Base-by-base conservation (phyloP, 148 eudicot species). In the Gaultheria prostrata region DNA sequence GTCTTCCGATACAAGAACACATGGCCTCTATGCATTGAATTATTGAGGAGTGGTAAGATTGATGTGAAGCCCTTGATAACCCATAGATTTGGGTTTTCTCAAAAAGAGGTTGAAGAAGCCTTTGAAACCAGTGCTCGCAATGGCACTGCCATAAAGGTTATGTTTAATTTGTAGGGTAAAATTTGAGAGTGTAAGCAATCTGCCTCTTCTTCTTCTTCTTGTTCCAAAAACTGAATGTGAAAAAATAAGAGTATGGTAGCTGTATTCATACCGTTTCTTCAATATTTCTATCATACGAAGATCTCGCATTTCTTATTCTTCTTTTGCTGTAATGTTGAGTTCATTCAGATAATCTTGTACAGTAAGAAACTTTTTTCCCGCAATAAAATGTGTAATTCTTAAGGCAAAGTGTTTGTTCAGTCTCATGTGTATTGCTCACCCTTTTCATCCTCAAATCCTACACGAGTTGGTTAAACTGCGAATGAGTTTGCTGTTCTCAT, bases 11-110 rank as follows among this genome's bases (percentile, higher is more conserved):
- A 93, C 97, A 95, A 93, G 89, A 95, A 95, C 85, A 95, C 98
- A 8, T 93, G 98, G 98, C 97, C 98, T 1, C 85, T 94, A 48
- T 95, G 98, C 88, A 86, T 95, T 14, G 97, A 93, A 83, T 92
- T 95, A 77, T 71, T 95, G 67, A 89, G 83, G 75, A 93, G 95
- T 56, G 97, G 98, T 46, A 95, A 95, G 88, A 90, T 95, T 57
- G 95, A 95, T 77, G 94, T 93, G 88, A 95, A 93, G 89, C 97
- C 98, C 5, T 87, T 95, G 77, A 95, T 95, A 86, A 95, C 97
- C 28, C 97, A 93, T 84, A 90, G 97, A 84, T 93, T 83, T 54
- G 97, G 97, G 53, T 95, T 95, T 90, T 91, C 95, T 45, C 94
- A 95, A 81, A 78, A 87, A 84, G 98, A 93, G 87, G 95, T 95